phyloP scores from a whole-genome alignment of 2,329 filamentous ascomycete genomes.

The Aureobasidium sp. region DNA sequence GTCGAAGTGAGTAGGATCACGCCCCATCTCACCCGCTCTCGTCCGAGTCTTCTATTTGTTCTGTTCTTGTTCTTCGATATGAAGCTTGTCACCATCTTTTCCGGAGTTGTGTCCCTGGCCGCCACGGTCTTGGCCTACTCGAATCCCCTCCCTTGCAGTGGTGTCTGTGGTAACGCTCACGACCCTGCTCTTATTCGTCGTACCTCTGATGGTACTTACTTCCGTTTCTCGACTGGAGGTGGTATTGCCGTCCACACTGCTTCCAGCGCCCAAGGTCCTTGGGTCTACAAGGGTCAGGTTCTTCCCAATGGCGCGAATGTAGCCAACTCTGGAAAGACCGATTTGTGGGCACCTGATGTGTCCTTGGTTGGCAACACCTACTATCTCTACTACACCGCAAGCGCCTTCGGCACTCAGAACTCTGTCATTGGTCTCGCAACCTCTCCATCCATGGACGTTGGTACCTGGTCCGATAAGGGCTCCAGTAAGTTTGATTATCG shows the following conservation, averaged over 20 bases:
- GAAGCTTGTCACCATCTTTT: slow-evolving; percentile 4
- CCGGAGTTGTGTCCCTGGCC: slow-evolving; percentile 14
- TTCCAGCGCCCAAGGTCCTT: slow-evolving; percentile 43
- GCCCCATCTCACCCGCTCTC: slow-evolving; percentile 5
- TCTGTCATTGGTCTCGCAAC: slow-evolving; percentile 56
- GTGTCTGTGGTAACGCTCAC: slow-evolving; percentile 39
- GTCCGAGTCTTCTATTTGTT: neutral
- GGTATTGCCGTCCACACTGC: slow-evolving; percentile 45
- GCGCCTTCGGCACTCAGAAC: slow-evolving; percentile 53
- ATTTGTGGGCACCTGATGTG: slow-evolving; percentile 59
- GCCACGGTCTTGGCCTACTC: slow-evolving; percentile 30
- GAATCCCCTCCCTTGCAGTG: slow-evolving; percentile 35
- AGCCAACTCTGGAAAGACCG: slow-evolving; percentile 38
- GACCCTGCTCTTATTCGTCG: slow-evolving; percentile 45
- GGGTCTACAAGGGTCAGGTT: slow-evolving; percentile 42
- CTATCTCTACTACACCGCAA: slow-evolving; percentile 62
- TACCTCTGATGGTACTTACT: slow-evolving; percentile 44
- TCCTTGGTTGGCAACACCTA: slow-evolving; percentile 51
- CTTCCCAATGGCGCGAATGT: slow-evolving; percentile 42
- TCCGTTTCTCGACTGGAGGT: slow-evolving; percentile 47
- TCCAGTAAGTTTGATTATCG: slow-evolving; percentile 27
- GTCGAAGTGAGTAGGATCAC: neutral
- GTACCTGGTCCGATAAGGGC: slow-evolving; percentile 56
- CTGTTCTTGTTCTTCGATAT: neutral
- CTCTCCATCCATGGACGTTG: slow-evolving; percentile 43